A percentile compares a stretch with the other conserved stretches of the same genome.
These are phyloP conservation scores for Panicum virgatum DNA, from an alignment of 202 grass and related monocot species.

Conservation along the genomic window DNA sequence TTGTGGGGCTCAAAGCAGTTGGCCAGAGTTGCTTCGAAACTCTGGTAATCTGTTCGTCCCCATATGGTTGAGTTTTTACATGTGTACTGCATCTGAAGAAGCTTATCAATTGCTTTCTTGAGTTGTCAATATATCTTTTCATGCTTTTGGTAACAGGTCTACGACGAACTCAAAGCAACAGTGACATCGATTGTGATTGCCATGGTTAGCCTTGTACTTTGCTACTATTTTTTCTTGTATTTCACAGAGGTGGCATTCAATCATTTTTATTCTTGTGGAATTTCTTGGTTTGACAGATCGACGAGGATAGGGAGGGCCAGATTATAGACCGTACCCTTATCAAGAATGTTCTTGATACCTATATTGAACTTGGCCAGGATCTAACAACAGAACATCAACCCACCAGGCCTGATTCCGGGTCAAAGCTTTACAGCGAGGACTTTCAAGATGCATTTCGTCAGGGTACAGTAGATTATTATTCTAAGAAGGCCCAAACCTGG, in stretches of 20 bases:
- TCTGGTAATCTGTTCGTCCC: constrained; percentile 31
- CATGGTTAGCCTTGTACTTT: constrained; percentile 46
- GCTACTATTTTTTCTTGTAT: not conserved
- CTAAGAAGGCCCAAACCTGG: constrained; percentile 71
- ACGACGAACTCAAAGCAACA: constrained; percentile 21
- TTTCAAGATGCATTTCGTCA: constrained; percentile 62
- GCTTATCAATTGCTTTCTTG: not conserved
- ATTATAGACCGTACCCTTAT: constrained; percentile 63
- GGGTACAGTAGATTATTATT: constrained; percentile 65
- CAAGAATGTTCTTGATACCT: constrained; percentile 75
- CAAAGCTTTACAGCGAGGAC: constrained; percentile 41
- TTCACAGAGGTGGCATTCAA: not conserved
- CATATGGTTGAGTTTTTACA: not conserved
- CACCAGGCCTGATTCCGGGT: not conserved
- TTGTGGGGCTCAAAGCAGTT: constrained; percentile 43
- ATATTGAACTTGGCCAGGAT: constrained; percentile 57
- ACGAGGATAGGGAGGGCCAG: constrained; percentile 68
- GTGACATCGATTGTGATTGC: constrained; percentile 25
- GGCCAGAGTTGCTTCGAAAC: constrained; percentile 52
- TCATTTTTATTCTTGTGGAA: not conserved
- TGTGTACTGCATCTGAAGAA: not conserved
- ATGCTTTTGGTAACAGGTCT: constrained; percentile 36
- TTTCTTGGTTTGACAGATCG: constrained; percentile 48
- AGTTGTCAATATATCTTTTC: not conserved
- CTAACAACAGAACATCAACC: not conserved